Base-by-base conservation (phyloP, 1,284 basidiomycete species). In the Puccinia hordei region DNA sequence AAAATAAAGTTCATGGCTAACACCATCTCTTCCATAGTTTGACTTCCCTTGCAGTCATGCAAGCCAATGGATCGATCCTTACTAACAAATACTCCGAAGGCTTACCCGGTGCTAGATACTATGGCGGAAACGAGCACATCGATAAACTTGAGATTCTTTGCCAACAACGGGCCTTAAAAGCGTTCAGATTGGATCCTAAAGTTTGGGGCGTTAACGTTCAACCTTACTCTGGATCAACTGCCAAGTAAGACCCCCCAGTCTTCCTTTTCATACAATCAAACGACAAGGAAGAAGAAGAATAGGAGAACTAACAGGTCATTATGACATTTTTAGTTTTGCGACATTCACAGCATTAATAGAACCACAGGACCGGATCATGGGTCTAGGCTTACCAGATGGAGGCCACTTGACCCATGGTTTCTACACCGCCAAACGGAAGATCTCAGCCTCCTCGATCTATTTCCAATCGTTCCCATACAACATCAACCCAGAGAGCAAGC, bases 351-450 rank as follows among this genome's bases (percentile, higher is more conserved):
- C 96, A 57, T 89, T 99, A 83, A 91, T 99, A 85, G 92, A 98
- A 86, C 97, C 97, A 79, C 94, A 98, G 87, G 97, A 99, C 87
- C 92, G 97, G 83, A 90, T 99, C 84, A 99, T 99, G 97, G 97
- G 97, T 88, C 92, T 99, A 83, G 96, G 95, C 83, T 92, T 99
- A 73, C 95, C 97, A 49, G 95, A 98, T 85, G 97, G 97, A 87
- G 97, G 97, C 81, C 97, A 99, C 87, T 90, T 99, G 83, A 98
- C 95, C 61, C 95, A 98, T 87, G 95, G 95, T 55, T 97, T 97
- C 89, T 98, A 98, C 88, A 98, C 95, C 82, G 95, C 95, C 82
- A 98, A 98, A 89, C 97, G 98, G 90, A 99, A 99, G 88, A 99
- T 99, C 91, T 98, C 96, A 75, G 95, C 97, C 35, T 99, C 96